phyloP scores from a whole-genome alignment of 2,329 filamentous ascomycete genomes.

The Aspergillus fructus region DNA sequence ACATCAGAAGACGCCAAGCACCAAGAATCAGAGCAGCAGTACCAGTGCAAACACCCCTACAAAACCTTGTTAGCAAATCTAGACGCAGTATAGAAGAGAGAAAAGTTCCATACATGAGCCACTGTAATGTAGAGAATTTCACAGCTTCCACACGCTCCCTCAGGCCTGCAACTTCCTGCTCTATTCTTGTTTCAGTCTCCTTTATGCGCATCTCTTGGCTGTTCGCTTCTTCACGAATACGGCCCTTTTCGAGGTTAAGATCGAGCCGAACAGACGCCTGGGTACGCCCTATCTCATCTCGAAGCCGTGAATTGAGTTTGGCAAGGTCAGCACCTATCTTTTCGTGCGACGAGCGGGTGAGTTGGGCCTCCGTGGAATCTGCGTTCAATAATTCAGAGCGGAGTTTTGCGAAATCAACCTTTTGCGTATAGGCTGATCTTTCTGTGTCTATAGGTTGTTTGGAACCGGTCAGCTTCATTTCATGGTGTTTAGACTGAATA shows the following conservation, averaged over 20 bases:
- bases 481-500: not conserved
- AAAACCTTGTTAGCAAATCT: slow-evolving; percentile 26
- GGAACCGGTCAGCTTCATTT: not conserved
- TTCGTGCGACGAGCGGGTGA: slow-evolving; percentile 88
- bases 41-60: slow-evolving; percentile 64
- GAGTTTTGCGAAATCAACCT: slow-evolving; percentile 97
- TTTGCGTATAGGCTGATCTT: slow-evolving; percentile 67
- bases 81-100: not conserved
- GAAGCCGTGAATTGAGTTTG: slow-evolving; percentile 82
- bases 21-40: slow-evolving; percentile 65
- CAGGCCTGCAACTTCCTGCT: slow-evolving; percentile 90
- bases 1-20: slow-evolving; percentile 68
- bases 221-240: slow-evolving; percentile 94
- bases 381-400: slow-evolving; percentile 89
- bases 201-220: slow-evolving; percentile 97
- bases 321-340: slow-evolving; percentile 90
- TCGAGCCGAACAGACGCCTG: slow-evolving; percentile 91
- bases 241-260: slow-evolving; percentile 92
- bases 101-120: slow-evolving; percentile 77
- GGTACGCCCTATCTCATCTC: slow-evolving; percentile 91
- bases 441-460: slow-evolving; percentile 43
- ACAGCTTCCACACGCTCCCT: slow-evolving; percentile 92
- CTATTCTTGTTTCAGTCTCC: slow-evolving; percentile 97
- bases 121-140: slow-evolving; percentile 97
- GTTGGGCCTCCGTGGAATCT: slow-evolving; percentile 84